These are phyloP conservation scores for Elaphomyces granulatus DNA, from an alignment of 495 filamentous ascomycete species.

Conservation along the genomic window DNA sequence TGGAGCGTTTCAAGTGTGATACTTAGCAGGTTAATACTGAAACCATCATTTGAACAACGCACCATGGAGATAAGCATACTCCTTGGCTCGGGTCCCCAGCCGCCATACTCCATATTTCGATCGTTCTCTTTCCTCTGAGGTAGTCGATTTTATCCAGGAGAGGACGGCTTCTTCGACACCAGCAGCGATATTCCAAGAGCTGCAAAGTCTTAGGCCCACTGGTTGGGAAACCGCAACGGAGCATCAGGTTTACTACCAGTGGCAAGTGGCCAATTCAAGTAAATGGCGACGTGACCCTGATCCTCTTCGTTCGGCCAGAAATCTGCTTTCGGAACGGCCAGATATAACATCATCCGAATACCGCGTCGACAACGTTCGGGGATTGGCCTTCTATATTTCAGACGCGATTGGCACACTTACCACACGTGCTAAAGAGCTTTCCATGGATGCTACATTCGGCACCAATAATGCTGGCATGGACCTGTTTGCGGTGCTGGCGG, in stretches of 20 bases:
- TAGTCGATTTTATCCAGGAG: too few relatives aligned
- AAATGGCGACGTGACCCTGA: slow-evolving; percentile 1
- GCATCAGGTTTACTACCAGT: slow-evolving; percentile 2
- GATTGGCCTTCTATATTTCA: slow-evolving; percentile 1
- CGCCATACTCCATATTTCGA: too few relatives aligned
- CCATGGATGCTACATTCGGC: slow-evolving; percentile 3
- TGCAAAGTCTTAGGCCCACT: too few relatives aligned
- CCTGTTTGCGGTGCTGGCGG: slow-evolving; percentile 1
- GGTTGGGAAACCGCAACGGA: neutral
- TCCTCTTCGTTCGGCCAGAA: slow-evolving; percentile 1
- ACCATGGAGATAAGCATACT: too few relatives aligned
- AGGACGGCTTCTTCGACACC: too few relatives aligned
- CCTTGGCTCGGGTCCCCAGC: too few relatives aligned
- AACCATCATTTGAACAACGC: too few relatives aligned
- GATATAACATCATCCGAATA: neutral
- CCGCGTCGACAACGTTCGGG: slow-evolving; percentile 1
- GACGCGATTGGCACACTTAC: neutral
- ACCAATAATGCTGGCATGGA: slow-evolving; percentile 2
- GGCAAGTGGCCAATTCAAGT: slow-evolving; percentile 2
- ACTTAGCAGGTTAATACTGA: too few relatives aligned
- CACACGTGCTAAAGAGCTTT: neutral
- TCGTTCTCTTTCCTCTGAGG: too few relatives aligned
- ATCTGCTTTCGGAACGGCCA: neutral
- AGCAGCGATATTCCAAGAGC: too few relatives aligned
- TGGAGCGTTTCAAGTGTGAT: too few relatives aligned